Evolutionary conservation across 2,329 filamentous ascomycete species (phyloP), one percentile per base, ranked within the genome.

Genomic region (Paraphoma sp.): DNA sequence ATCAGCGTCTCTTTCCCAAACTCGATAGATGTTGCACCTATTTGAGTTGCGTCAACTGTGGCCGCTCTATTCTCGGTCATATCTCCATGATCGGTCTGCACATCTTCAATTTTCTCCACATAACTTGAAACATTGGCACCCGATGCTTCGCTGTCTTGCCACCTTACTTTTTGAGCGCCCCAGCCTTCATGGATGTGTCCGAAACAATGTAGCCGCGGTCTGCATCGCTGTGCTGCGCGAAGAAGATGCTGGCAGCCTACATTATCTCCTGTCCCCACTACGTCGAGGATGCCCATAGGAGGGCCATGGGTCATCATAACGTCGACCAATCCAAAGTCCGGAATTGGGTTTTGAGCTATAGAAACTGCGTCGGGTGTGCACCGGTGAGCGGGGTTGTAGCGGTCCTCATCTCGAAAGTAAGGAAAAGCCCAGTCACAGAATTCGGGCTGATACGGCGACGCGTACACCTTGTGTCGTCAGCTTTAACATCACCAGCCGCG

Each of bases 301-400:
- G 86, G 86, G 0, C 86, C 86, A 64, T 89, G 87, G 0, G 86
- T 88, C 65, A 88, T 79, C 60, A 87, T 76, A 7, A 89, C 78
- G 67, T 88, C 86, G 18, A 86, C 69, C 1, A 59, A 64, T 0
- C 78, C 76, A 50, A 69, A 81, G 30, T 79, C 75, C 0, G 83
- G 81, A 14, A 84, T 69, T 0, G 80, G 79, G 29, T 73, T 74
- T 8, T 64, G 64, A 14, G 65, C 75, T 53, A 77, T 77, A 3
- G 59, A 66, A 14, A 53, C 55, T 6, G 70, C 57, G 14, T 59
- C 57, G 0, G 71, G 70, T 1, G 65, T 64, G 38, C 65, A 65
- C 14, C 68, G 63, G 11, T 74, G 66, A 5, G 65, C 41, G 1
- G 75, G 72, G 54, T 86, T 86, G 66, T 79, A 87, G 14, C 84